Evolutionary conservation across 768 basidiomycete genomes (phyloP), one percentile per base, ranked within the genome.

Genomic region (Suillus lakei): DNA sequence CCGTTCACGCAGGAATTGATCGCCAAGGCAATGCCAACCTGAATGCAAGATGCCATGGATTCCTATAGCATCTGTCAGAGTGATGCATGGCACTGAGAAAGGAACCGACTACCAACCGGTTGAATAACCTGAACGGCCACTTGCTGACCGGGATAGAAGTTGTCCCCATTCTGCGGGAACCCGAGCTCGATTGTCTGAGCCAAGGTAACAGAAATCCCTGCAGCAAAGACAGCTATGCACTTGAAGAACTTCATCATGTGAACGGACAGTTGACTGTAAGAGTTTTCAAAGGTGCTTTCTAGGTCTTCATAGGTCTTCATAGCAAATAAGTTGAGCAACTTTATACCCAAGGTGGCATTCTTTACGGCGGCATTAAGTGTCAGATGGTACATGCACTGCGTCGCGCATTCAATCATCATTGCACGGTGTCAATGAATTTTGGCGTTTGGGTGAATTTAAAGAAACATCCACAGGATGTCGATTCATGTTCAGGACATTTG

Each of bases 11-110:
- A 76, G 36, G 4, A 63, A 30, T 23, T 43, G 6, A 76, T 67
- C 4, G 72, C 67, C 12, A 76, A 74, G 18, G 76, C 76, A 21
- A 76, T 77, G 43, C 76, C 75, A n/a, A 77, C 73, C 55, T 77
- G 74, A 56, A 66, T 67, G 56, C 70, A 70, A 7, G 54, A 55
- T 16, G 44, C 63, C 2, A 70, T 34, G 26, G 74, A 76, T 34
- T 0, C 23, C 75, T 77, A n/a, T 8, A 63, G 6, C 18, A 32
- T 16, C 1, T 18, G 28, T 12, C 9, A 6, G 38, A 16, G 18
- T 60, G 16, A 44, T 38, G 43, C 32, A 26, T 34, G 5, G 36
- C 21, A 28, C n/a, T 13, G 10, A 59, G 18, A 21, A 4, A 36
- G 23, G 34, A 21, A 54, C 4, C 15, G 32, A 26, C 48, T 6